phyloP scores from a whole-genome alignment of 2,329 filamentous ascomycete genomes.

The Colletotrichum chlorophyti region DNA sequence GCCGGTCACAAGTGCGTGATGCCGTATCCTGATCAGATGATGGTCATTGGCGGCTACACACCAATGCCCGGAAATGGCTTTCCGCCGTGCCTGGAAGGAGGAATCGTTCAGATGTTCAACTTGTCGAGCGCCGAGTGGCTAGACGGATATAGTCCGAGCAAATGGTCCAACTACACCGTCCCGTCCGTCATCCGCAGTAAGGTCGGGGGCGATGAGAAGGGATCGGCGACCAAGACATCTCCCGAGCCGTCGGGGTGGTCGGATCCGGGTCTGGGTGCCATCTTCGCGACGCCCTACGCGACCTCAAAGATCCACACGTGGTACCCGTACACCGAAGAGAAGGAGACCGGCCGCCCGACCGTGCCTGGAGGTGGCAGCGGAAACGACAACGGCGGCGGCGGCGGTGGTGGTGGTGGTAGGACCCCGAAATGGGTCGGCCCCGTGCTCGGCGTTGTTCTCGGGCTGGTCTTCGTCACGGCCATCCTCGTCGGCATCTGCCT shows the following conservation, averaged over 20 bases:
- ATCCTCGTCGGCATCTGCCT: slow-evolving; percentile 58
- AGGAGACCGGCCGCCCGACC: slow-evolving; percentile 34
- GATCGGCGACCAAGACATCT: slow-evolving; percentile 72
- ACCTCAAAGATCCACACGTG: slow-evolving; percentile 62
- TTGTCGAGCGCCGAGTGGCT: slow-evolving; percentile 74
- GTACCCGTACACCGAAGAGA: slow-evolving; percentile 62
- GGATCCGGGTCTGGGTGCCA: slow-evolving; percentile 49
- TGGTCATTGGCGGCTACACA: slow-evolving; percentile 74
- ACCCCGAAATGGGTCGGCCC: slow-evolving; percentile 66
- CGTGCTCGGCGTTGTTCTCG: slow-evolving; percentile 67
- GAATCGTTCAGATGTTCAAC: slow-evolving; percentile 73
- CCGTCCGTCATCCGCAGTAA: slow-evolving; percentile 67
- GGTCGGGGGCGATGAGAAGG: slow-evolving; percentile 71
- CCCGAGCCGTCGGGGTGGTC: slow-evolving; percentile 67
- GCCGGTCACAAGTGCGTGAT: slow-evolving; percentile 79
- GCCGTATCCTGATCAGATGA: slow-evolving; percentile 81
- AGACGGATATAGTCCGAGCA: slow-evolving; percentile 70
- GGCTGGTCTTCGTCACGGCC: slow-evolving; percentile 61
- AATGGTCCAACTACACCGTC: slow-evolving; percentile 71
- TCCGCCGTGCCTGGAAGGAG: slow-evolving; percentile 54
- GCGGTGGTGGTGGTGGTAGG: slow-evolving; percentile 38
- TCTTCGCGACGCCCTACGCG: slow-evolving; percentile 65
- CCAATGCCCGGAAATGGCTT: slow-evolving; percentile 34
- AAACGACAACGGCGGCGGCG: slow-evolving; percentile 20
- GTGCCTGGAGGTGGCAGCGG: slow-evolving; percentile 17